These are phyloP conservation scores for Begonia peltatifolia DNA, from an alignment of 306 rosid species.

Conservation along the genomic window DNA sequence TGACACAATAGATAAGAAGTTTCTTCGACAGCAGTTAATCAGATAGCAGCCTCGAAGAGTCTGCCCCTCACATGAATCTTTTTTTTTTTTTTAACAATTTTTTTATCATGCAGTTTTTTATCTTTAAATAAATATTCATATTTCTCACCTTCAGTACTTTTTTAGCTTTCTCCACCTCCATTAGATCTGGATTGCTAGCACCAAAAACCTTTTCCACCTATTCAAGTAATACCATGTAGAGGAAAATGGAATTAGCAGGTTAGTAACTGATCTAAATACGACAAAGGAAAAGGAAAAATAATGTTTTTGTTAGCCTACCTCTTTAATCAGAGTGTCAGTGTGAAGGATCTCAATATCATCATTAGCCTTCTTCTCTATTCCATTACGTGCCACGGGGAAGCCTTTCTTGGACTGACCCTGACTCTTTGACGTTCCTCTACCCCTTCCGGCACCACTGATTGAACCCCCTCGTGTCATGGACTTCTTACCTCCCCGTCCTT, in stretches of 20 bases:
- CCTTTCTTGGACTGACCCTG: constrained; percentile 35
- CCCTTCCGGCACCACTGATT: constrained; percentile 32
- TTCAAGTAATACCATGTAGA: constrained; percentile 2
- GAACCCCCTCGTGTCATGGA: constrained; percentile 18
- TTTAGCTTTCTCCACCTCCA: constrained; percentile 71
- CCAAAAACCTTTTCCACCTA: constrained; percentile 76
- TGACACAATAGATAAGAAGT: no score
- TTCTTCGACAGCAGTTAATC: no score
- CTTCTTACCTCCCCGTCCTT: constrained; percentile 44
- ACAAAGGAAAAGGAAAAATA: no score
- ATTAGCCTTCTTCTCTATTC: constrained; percentile 34
- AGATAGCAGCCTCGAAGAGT: no score
- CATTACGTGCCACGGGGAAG: constrained; percentile 45
- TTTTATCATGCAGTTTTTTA: no score
- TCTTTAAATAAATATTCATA: not conserved
- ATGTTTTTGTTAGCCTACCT: constrained; percentile 31
- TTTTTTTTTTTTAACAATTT: no score
- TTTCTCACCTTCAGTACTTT: constrained; percentile 55
- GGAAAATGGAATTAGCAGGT: no score
- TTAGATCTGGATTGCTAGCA: constrained; percentile 45
- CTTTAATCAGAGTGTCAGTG: constrained; percentile 71
- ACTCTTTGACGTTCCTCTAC: constrained; percentile 38
- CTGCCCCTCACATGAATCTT: no score
- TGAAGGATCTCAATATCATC: constrained; percentile 68
- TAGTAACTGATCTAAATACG: no score